Evolutionary conservation across 2,329 filamentous ascomycete species (phyloP), one percentile per base, ranked within the genome.

Genomic region (Trichoderma sp.): DNA sequence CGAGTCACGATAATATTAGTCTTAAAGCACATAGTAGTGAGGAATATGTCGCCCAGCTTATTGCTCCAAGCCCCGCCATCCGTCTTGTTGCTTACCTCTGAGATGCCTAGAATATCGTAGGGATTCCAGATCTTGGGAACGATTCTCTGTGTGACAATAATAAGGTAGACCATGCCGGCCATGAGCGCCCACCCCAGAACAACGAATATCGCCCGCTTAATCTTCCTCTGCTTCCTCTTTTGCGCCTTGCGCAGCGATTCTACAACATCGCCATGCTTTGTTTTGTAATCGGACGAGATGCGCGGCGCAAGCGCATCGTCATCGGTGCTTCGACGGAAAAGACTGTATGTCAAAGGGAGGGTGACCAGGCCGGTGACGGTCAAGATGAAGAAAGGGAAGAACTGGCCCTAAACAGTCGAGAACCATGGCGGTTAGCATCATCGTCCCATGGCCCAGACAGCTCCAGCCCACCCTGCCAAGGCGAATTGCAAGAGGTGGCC

Each of bases 381-480:
- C 78, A 97, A 90, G 82, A 98, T 91, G 85, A 99, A 99, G 87
- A 97, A 97, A 74, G 96, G 96, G 86, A 97, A 99, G 85, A 97
- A 97, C 87, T 97, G 93, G 76, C 94, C 94, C 88, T 96, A 70
- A 24, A 51, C n/a, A 18, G 37, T 46, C 18, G 26, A 46, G 21
- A 59, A 34, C 21, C 32, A 43, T 28, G 24, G 24, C 30, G 11
- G 51, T 71, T 66, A 72, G 69, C 64, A 37, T 28, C 24, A 60
- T 11, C 59, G 34, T 32, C 26, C 65, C 6, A 5, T 37, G n/a
- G 51, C n/a, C 30, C 54, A 34, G 21, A 13, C 5, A 39, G 55
- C 39, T 51, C 37, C 54, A 66, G 64, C 63, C 63, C 63, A 66
- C 54, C 21, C 55, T 37, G 52, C 30, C 61, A 46, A 64, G 37